Conservation (phyloP, 306 rosid genomes). For the Trifolium fragiferum region DNA sequence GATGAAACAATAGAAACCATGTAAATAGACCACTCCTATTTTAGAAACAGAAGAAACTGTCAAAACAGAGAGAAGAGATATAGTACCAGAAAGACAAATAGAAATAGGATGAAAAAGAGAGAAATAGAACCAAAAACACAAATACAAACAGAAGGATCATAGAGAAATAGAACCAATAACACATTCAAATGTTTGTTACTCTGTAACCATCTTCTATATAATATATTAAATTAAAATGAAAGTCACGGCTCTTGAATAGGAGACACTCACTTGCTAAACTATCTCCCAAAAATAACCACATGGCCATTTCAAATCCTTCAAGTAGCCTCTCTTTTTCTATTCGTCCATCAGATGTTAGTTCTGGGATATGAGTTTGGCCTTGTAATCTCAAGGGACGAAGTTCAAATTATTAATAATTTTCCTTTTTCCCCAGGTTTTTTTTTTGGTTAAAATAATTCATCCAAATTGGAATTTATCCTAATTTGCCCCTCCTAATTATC, state of each 20-base stretch:
- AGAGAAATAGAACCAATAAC: too few relatives aligned
- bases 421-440: background rate
- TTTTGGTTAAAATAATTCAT: background rate
- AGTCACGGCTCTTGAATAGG: background rate
- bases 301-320: background rate
- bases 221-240: slow-evolving; percentile 22
- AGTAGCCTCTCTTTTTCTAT: background rate
- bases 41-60: too few relatives aligned
- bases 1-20: too few relatives aligned
- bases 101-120: too few relatives aligned
- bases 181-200: slow-evolving; percentile 7
- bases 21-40: too few relatives aligned
- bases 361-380: background rate
- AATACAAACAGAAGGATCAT: too few relatives aligned
- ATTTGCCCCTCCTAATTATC: background rate
- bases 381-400: background rate
- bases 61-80: too few relatives aligned
- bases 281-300: background rate
- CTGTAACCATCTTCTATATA: background rate
- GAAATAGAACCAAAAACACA: too few relatives aligned
- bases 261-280: background rate
- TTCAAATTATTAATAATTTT: background rate
- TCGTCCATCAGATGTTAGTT: background rate
- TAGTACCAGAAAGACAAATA: too few relatives aligned
- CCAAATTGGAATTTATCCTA: slow-evolving; percentile 7